phyloP scores from a whole-genome alignment of 2,329 filamentous ascomycete genomes.

The Aspergillus viridinutans region DNA sequence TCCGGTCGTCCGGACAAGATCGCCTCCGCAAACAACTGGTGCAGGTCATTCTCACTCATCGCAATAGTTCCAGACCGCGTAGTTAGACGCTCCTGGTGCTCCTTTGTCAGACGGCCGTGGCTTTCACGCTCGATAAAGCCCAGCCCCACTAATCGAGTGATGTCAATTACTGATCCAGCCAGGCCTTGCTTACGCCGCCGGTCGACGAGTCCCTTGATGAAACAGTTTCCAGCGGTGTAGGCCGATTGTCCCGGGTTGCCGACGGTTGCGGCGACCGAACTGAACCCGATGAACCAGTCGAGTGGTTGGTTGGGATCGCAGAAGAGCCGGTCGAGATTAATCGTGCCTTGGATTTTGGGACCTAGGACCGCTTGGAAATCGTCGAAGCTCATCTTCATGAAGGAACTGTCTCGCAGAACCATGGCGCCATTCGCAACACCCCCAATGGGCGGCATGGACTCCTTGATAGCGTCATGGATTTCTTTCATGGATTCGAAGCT shows the following conservation, averaged over 20 bases:
- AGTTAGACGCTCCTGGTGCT: background rate
- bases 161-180: background rate
- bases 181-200: background rate
- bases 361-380: background rate
- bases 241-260: background rate
- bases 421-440: slow-evolving; percentile 38
- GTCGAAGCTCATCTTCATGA: background rate
- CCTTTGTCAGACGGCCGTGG: background rate
- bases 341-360: background rate
- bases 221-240: background rate
- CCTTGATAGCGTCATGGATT: background rate
- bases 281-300: background rate
- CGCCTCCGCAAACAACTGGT: background rate
- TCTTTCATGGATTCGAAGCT: slow-evolving; percentile 16
- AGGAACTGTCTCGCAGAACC: slow-evolving; percentile 1
- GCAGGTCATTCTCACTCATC: background rate
- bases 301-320: background rate
- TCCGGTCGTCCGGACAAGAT: background rate
- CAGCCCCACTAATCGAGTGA: background rate
- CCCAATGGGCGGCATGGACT: slow-evolving; percentile 28
- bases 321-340: background rate
- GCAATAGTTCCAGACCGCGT: background rate
- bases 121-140: background rate
- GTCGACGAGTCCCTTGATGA: background rate
- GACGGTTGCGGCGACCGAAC: background rate